Percentiles rank a stretch among this genome's conserved stretches.
phyloP scores from a whole-genome alignment of 2,329 filamentous ascomycete species.

The Lachnum nothofagi region DNA sequence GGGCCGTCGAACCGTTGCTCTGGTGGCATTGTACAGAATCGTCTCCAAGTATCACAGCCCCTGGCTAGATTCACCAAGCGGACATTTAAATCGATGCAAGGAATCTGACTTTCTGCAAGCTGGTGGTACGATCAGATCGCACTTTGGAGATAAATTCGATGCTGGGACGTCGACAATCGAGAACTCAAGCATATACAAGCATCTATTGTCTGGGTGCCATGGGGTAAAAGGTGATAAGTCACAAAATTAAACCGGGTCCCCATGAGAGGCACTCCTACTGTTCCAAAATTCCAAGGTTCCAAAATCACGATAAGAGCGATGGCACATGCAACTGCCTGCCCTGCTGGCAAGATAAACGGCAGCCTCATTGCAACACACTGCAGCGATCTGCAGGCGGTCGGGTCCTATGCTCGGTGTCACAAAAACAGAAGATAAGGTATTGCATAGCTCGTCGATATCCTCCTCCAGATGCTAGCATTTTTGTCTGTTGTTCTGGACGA shows the following conservation, averaged over 20 bases:
- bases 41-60: no score
- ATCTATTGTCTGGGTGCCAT: background rate
- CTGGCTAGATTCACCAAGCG: background rate
- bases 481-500: background rate
- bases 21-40: no score
- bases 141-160: background rate
- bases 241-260: background rate
- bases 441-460: no score
- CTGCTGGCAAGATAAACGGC: background rate
- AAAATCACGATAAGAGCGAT: background rate
- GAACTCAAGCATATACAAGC: background rate
- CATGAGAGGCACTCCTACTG: background rate
- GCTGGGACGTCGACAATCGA: background rate
- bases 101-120: background rate
- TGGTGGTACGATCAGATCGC: background rate
- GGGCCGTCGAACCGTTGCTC: no score
- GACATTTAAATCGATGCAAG: background rate
- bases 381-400: background rate
- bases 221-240: background rate
- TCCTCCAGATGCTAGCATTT: no score
- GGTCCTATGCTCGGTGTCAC: no score
- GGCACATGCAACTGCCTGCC: background rate
- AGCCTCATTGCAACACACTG: background rate
- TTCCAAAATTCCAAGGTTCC: background rate
- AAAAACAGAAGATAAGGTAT: no score